Conservation (phyloP, 805 yeast species). For the Pichia exigua region DNA sequence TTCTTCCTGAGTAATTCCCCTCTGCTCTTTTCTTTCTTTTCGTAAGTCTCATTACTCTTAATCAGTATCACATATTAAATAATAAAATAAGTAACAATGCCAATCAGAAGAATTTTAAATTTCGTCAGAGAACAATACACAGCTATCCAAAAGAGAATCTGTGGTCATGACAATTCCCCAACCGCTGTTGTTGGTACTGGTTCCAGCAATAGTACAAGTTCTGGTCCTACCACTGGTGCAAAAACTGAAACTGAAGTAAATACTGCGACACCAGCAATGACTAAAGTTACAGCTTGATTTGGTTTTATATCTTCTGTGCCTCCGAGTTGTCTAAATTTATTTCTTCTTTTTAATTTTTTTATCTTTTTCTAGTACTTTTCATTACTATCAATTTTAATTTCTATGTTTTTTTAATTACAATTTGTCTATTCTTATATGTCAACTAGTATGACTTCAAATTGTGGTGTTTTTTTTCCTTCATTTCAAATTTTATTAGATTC, state of each 20-base stretch:
- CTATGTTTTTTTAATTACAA: neutral
- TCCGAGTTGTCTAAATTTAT: neutral
- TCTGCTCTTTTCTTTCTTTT: neutral
- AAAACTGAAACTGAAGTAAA: conserved; percentile 3
- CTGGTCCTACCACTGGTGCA: too few species aligned
- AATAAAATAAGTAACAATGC: conserved; percentile 20
- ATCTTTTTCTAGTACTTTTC: neutral
- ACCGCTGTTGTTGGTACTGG: too few species aligned
- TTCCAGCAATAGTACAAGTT: too few species aligned
- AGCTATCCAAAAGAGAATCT: conserved; percentile 22
- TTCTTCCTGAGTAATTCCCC: neutral
- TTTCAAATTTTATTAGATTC: neutral
- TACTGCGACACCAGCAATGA: conserved; percentile 13
- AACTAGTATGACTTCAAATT: neutral
- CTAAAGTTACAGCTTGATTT: conserved; percentile 11
- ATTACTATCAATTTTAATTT: neutral
- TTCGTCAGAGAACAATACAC: conserved; percentile 27
- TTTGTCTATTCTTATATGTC: neutral
- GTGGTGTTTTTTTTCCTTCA: neutral
- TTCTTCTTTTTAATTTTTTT: neutral
- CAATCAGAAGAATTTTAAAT: conserved; percentile 28
- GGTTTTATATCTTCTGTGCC: neutral
- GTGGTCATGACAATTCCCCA: too few species aligned
- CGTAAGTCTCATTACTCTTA: neutral
- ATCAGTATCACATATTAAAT: neutral